A percentile compares a stretch with the other conserved stretches of the same genome.
These are phyloP conservation scores for Mycothermus thermophilus DNA, from an alignment of 495 filamentous ascomycete genomes.

Conservation along the genomic window DNA sequence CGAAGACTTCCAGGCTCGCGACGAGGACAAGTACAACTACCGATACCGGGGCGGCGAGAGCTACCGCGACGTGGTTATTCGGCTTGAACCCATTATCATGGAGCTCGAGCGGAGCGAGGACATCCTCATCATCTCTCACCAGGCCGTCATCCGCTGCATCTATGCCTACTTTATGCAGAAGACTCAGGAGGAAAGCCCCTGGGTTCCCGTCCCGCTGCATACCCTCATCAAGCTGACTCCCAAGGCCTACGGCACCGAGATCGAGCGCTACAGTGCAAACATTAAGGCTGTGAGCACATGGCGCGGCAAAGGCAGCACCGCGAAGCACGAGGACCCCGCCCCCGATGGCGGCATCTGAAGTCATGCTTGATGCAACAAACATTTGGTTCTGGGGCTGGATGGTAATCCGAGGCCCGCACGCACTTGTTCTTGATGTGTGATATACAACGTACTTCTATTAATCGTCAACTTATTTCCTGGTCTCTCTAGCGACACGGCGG, in stretches of 20 bases:
- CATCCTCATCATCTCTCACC: conserved; percentile 95
- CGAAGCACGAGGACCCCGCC: conserved; percentile 47
- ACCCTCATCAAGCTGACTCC: conserved; percentile 94
- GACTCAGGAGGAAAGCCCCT: conserved; percentile 81
- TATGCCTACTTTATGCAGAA: conserved; percentile 98
- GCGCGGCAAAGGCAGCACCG: conserved; percentile 78
- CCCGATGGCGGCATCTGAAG: conserved; percentile 24
- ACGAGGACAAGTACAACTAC: conserved; percentile 98
- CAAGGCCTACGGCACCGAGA: conserved; percentile 80
- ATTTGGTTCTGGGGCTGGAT: no score
- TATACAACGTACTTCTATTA: no score
- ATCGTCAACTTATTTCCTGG: no score
- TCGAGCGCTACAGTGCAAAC: conserved; percentile 72
- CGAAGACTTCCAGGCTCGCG: conserved; percentile 84
- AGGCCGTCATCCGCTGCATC: conserved; percentile 91
- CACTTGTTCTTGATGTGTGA: no score
- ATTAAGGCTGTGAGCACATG: conserved; percentile 93
- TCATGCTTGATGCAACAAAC: no score
- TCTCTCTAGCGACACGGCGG: no score
- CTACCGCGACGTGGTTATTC: conserved; percentile 94
- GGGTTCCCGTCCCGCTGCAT: conserved; percentile 85
- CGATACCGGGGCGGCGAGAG: conserved; percentile 93
- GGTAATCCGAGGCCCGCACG: no score
- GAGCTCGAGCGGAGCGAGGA: conserved; percentile 91
- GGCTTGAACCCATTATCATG: conserved; percentile 98